phyloP scores from a whole-genome alignment of 129 eudicot species.

The Oenanthe sinensis region DNA sequence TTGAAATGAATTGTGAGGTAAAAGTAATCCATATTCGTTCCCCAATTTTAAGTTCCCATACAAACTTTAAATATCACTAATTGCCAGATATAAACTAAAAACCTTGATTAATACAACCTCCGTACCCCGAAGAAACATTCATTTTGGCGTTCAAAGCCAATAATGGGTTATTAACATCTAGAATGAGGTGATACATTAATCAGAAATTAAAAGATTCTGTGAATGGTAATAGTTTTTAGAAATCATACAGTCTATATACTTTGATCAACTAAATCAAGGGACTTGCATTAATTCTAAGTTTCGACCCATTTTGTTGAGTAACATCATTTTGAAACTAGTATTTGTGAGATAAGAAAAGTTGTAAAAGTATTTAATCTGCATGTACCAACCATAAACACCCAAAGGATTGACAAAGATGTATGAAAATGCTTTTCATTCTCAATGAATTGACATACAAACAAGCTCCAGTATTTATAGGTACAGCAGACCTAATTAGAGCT shows the following conservation, averaged over 20 bases:
- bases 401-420: no score
- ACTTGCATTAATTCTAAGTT: background rate
- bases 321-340: background rate
- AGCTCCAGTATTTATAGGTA: no score
- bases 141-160: background rate
- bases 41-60: background rate
- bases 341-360: background rate
- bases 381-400: background rate
- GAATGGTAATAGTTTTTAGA: background rate
- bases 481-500: no score
- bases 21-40: background rate
- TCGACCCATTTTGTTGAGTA: background rate
- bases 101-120: background rate
- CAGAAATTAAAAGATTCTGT: no score
- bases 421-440: no score
- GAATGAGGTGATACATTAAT: background rate
- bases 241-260: background rate
- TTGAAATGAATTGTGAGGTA: background rate
- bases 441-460: no score
- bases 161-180: background rate
- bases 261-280: background rate
- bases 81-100: no score
- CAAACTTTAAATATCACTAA: background rate
- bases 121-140: background rate
- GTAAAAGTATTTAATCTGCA: background rate